Evolutionary conservation across 2,329 filamentous ascomycete species (phyloP).

Genomic region (Hysterium pulicare): DNA sequence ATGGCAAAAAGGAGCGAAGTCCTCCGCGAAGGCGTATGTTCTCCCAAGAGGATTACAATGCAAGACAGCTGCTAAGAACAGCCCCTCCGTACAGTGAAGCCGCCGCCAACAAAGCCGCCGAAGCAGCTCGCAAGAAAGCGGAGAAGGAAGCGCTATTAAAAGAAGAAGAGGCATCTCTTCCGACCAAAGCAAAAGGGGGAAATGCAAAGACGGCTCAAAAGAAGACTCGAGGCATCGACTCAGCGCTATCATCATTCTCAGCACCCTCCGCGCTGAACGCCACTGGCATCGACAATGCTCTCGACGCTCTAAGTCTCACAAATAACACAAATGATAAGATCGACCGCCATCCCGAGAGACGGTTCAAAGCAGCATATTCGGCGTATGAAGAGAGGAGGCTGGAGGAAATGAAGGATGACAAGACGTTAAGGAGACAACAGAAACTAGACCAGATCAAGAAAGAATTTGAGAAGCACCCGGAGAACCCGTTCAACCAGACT

Average conservation of each 20-base stretch:
- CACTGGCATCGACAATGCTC: conserved; percentile 85
- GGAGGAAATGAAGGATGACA: conserved; percentile 81
- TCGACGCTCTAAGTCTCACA: conserved; percentile 77
- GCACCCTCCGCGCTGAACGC: conserved; percentile 65
- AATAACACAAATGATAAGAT: conserved; percentile 64
- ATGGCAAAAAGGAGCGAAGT: conserved; percentile 86
- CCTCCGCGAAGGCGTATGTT: conserved; percentile 78
- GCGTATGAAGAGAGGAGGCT: conserved; percentile 78
- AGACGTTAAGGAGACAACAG: conserved; percentile 77
- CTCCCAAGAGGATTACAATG: no score
- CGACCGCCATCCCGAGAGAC: conserved; percentile 82
- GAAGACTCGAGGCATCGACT: conserved; percentile 63
- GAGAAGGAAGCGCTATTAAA: conserved; percentile 80
- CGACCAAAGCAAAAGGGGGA: conserved; percentile 62
- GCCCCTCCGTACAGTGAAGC: conserved; percentile 61
- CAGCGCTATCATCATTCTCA: conserved; percentile 45
- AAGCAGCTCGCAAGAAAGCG: conserved; percentile 82
- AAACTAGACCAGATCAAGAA: conserved; percentile 78
- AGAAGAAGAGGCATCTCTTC: conserved; percentile 73
- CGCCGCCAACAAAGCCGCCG: conserved; percentile 78
- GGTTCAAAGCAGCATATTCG: conserved; percentile 81
- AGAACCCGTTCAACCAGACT: conserved; percentile 93
- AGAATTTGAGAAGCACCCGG: conserved; percentile 91
- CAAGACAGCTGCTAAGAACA: conserved; percentile 10
- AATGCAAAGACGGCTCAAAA: conserved; percentile 61